Evolutionary conservation across 306 rosid genomes (phyloP), one percentile per base, ranked within the genome.

Genomic region (Echinosophora koreensis): DNA sequence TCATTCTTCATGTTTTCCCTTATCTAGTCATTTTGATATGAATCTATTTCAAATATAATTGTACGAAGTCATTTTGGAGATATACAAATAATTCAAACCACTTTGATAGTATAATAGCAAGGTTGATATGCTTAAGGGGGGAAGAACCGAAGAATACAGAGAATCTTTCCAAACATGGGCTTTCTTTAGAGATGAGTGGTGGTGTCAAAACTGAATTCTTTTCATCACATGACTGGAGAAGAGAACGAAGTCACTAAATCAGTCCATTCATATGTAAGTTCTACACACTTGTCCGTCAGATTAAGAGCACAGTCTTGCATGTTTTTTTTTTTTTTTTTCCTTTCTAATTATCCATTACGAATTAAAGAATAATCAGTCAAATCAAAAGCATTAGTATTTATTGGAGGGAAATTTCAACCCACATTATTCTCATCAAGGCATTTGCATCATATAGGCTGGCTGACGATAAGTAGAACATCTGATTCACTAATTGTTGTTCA

Each of bases 111-210:
- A 65, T 39, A 67, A 34, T 4, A 27, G 27, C 50, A 14, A 4
- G 34, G 73, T 67, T 41, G 71, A 28, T 50, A 35, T 63, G 73
- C 14, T 65, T 13, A 8, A 47, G 56, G 80, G 71, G 79, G 65
- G 55, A 37, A 38, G 65, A 51, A 76, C 55, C 17, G n/a, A n/a
- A 49, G 18, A 3, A 54, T 5, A 12, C 17, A 47, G 61, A 60
- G 22, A 74, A 49, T 62, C 51, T 15, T 56, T 57, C 37, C n/a
- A 17, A 54, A 56, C 11, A 18, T 39, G 77, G 6, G 3, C 3
- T 72, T 57, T 39, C 12, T 54, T 37, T 52, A n/a, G 15, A n/a
- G 34, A 49, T 37, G 50, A 11, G 63, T 35, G 12, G 18, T 15
- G 14, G 42, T 63, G 72, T 51, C 66, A 27, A 13, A 22, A 54